Percentiles rank a stretch among this genome's conserved stretches.
Conservation (phyloP, 257 asterid species). For the Jasminum sambac region DNA sequence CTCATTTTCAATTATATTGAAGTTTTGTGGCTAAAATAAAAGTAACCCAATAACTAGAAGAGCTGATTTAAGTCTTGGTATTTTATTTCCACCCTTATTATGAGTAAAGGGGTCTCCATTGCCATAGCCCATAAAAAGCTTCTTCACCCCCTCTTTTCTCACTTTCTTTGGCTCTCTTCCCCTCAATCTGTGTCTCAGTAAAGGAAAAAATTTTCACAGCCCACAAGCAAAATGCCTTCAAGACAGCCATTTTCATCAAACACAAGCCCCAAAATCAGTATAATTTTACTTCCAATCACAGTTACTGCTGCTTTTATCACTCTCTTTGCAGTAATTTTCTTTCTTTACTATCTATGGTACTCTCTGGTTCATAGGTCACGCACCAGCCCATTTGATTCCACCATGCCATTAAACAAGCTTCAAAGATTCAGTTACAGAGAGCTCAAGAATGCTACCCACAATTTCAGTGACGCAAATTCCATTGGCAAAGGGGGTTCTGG, state of each 20-base stretch:
- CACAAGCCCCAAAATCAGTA: constrained; percentile 44
- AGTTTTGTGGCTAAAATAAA: background rate
- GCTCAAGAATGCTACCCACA: constrained; percentile 70
- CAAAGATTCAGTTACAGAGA: constrained; percentile 74
- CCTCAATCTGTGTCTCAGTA: background rate
- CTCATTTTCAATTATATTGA: background rate
- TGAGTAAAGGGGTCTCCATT: constrained; percentile 34
- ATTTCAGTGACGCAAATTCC: constrained; percentile 56
- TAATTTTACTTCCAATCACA: constrained; percentile 49
- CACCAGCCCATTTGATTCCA: constrained; percentile 80
- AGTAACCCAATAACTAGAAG: background rate
- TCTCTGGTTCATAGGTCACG: constrained; percentile 66
- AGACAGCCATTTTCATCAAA: constrained; percentile 52
- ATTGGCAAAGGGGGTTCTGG: constrained; percentile 98
- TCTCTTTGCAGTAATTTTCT: constrained; percentile 62
- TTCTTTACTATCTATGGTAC: constrained; percentile 69
- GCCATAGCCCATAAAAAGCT: constrained; percentile 9
- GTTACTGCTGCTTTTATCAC: constrained; percentile 54
- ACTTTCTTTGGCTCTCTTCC: background rate
- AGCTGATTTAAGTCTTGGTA: background rate
- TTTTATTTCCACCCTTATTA: background rate
- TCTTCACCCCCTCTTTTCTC: constrained; percentile 13
- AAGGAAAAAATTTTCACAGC: constrained; percentile 23
- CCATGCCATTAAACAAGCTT: constrained; percentile 57
- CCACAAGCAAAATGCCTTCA: constrained; percentile 44